Evolutionary conservation across 768 basidiomycete genomes (phyloP).

Genomic region (Asterophora lycoperdoides): DNA sequence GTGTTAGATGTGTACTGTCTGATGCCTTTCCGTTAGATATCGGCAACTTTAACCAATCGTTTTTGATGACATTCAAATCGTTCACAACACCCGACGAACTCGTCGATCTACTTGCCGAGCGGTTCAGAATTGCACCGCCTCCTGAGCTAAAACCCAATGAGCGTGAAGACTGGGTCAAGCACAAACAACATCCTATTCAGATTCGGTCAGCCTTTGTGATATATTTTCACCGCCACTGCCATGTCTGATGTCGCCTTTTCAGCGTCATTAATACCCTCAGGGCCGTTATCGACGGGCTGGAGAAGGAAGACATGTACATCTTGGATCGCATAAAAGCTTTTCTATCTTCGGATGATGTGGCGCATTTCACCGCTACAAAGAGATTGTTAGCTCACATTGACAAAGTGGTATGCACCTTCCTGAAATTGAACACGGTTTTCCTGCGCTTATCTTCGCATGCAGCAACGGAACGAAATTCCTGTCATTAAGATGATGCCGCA

Average conservation of each 20-base stretch:
- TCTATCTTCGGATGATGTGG: conserved; percentile 58
- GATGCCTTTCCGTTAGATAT: conserved; percentile 36
- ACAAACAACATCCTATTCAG: conserved; percentile 85
- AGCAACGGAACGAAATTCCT: conserved; percentile 52
- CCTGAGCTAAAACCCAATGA: conserved; percentile 58
- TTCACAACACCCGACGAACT: conserved; percentile 83
- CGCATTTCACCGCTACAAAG: conserved; percentile 66
- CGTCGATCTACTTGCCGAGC: conserved; percentile 72
- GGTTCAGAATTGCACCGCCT: conserved; percentile 79
- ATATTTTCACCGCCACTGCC: conserved; percentile 6
- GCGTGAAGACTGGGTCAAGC: conserved; percentile 70
- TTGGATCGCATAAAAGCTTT: conserved; percentile 83
- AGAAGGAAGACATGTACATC: conserved; percentile 81
- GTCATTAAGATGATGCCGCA: conserved; percentile 52
- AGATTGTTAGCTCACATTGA: conserved; percentile 72
- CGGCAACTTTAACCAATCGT: conserved; percentile 71
- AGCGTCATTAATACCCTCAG: conserved; percentile 91
- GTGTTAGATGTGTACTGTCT: conserved; percentile 4
- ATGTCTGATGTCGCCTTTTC: background rate
- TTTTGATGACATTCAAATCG: conserved; percentile 94
- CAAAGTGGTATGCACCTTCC: conserved; percentile 57
- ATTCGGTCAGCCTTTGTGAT: conserved; percentile 56
- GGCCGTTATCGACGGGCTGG: conserved; percentile 82
- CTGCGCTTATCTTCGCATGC: conserved; percentile 1
- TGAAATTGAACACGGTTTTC: background rate